Percentiles rank a stretch among this genome's conserved stretches.
Evolutionary conservation across 352 stramenopile genomes (phyloP).

Genomic region (Globisporangium rhizosaccharum): DNA sequence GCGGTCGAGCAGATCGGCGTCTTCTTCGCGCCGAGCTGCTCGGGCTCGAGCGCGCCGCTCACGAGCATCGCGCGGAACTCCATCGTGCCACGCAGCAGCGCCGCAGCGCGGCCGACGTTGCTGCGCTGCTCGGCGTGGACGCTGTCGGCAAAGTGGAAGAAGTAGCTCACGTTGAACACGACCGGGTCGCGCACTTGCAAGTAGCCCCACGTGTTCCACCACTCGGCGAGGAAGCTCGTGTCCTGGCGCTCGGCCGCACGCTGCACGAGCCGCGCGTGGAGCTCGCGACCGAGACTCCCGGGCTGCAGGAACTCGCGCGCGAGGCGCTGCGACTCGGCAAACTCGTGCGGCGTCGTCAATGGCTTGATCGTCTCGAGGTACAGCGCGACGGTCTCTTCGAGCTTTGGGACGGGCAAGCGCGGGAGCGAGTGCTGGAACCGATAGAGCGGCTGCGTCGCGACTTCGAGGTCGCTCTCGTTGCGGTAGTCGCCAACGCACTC

Average conservation of each 20-base stretch:
- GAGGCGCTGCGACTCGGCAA: constrained; percentile 60
- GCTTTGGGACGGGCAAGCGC: constrained; percentile 85
- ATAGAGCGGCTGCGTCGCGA: constrained; percentile 55
- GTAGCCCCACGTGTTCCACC: constrained; percentile 80
- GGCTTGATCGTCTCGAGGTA: constrained; percentile 89
- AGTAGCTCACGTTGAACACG: constrained; percentile 90
- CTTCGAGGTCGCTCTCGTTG: constrained; percentile 62
- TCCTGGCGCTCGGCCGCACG: constrained; percentile 51
- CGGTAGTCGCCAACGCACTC: constrained; percentile 92
- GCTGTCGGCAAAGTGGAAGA: constrained; percentile 77
- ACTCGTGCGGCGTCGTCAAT: constrained; percentile 70
- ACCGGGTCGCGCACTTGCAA: constrained; percentile 75
- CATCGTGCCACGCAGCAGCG: constrained; percentile 81
- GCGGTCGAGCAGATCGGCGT: constrained; percentile 89
- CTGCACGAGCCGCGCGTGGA: constrained; percentile 67
- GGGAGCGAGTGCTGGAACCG: constrained; percentile 83
- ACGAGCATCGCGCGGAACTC: constrained; percentile 88
- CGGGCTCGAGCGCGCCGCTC: constrained; percentile 76
- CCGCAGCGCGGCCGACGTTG: constrained; percentile 67
- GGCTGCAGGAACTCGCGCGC: constrained; percentile 62
- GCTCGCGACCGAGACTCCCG: constrained; percentile 53
- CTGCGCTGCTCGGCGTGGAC: constrained; percentile 50
- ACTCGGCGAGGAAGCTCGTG: constrained; percentile 69
- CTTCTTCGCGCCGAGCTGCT: constrained; percentile 87
- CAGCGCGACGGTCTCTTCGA: constrained; percentile 86